Percentiles rank a stretch among this genome's conserved stretches.
Conservation (phyloP, 176 grass and related monocot genomes). For the Ampelocalamus luodianensis region DNA sequence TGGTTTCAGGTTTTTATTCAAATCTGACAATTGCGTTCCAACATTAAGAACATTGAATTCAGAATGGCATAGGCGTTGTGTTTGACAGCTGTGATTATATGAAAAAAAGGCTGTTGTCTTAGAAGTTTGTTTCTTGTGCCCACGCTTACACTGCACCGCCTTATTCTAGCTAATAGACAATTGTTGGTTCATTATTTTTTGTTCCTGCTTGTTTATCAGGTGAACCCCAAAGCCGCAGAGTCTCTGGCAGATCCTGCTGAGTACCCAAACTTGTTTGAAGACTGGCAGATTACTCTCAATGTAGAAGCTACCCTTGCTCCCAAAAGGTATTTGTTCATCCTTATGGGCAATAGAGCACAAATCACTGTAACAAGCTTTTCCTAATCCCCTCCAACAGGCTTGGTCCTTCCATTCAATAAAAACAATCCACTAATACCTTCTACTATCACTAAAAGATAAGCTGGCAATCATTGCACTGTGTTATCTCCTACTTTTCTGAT, state of each 20-base stretch:
- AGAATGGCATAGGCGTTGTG: not conserved
- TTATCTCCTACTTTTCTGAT: not conserved
- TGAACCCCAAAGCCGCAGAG: constrained; percentile 83
- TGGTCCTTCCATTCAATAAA: not conserved
- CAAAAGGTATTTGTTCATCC: constrained; percentile 44
- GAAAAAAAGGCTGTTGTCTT: not conserved
- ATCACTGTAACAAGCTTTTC: not conserved
- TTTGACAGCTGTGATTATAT: not conserved
- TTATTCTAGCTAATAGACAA: not conserved
- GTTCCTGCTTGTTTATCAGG: constrained; percentile 34
- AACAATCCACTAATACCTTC: not conserved
- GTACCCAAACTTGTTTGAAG: constrained; percentile 82
- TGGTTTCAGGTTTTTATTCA: constrained; percentile 4
- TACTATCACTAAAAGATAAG: constrained; percentile 15
- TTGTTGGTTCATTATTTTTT: constrained; percentile 14
- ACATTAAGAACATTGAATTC: not conserved
- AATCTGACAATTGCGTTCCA: not conserved
- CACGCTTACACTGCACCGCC: not conserved
- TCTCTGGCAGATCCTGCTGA: constrained; percentile 81
- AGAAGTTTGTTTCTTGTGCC: not conserved
- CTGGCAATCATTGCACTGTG: not conserved
- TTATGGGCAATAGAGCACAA: not conserved
- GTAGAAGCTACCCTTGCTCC: constrained; percentile 60
- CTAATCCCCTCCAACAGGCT: not conserved
- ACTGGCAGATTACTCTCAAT: constrained; percentile 78